These are phyloP conservation scores for Penicillium atrosanguineum DNA, from an alignment of 495 filamentous ascomycete species.

Conservation along the genomic window DNA sequence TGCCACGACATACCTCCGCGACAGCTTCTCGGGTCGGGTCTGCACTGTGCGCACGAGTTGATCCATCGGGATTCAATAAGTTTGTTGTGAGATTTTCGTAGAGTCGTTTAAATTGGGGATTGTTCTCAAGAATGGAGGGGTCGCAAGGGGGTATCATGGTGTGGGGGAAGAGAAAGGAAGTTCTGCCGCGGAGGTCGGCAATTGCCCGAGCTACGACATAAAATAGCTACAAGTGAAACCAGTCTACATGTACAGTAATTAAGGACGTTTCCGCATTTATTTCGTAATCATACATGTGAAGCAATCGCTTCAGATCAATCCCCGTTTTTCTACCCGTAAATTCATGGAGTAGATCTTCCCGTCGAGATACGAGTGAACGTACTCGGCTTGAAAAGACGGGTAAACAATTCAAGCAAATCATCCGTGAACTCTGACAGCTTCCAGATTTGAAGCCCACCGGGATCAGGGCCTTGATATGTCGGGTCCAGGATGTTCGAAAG, in stretches of 20 bases:
- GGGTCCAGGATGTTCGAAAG: neutral
- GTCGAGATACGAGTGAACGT: neutral
- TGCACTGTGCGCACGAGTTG: constrained; percentile 52
- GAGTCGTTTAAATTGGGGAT: constrained; percentile 63
- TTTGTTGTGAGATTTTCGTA: constrained; percentile 58
- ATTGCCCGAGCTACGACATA: neutral
- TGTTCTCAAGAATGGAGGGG: constrained; percentile 55
- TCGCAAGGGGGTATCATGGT: constrained; percentile 68
- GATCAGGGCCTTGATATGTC: neutral
- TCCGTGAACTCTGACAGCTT: constrained; percentile 3
- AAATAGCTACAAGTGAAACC: neutral
- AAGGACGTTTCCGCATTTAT: constrained; percentile 41
- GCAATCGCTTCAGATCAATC: constrained; percentile 22
- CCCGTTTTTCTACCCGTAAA: constrained; percentile 11
- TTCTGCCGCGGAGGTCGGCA: constrained; percentile 22
- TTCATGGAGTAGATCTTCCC: constrained; percentile 9
- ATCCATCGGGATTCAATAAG: constrained; percentile 60
- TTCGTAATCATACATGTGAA: constrained; percentile 48
- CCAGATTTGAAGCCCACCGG: neutral
- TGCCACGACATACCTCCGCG: constrained; percentile 43
- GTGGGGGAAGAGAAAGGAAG: constrained; percentile 12
- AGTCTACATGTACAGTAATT: constrained; percentile 8
- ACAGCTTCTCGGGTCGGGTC: constrained; percentile 53
- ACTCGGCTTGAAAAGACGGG: constrained; percentile 1
- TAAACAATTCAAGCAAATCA: constrained; percentile 14